Evolutionary conservation across 306 rosid genomes (phyloP).

Genomic region (Medicago truncatula): MtrunA17r5.0-ANR NC_053049.1:21372001-21372500

Average conservation of each 20-base stretch:
- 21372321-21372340: too few species aligned
- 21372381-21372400: too few species aligned
- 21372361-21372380: too few species aligned
- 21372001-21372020: conserved; percentile 33
- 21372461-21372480: conserved; percentile 47
- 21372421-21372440: too few species aligned
- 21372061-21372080: conserved; percentile 35
- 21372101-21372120: conserved; percentile 36
- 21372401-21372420: too few species aligned
- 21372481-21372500: conserved; percentile 56
- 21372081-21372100: conserved; percentile 12
- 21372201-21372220: conserved; percentile 19
- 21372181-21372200: conserved; percentile 48
- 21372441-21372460: neutral
- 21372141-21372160: neutral
- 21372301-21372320: too few species aligned
- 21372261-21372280: neutral
- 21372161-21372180: conserved; percentile 39
- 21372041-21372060: conserved; percentile 34
- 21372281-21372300: too few species aligned
- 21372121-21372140: conserved; percentile 38
- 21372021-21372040: conserved; percentile 41
- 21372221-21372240: too few species aligned
- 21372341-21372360: too few species aligned
- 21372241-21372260: neutral